Base-by-base conservation (phyloP, 2,329 filamentous ascomycete species). In the Penicillium sp. region DNA sequence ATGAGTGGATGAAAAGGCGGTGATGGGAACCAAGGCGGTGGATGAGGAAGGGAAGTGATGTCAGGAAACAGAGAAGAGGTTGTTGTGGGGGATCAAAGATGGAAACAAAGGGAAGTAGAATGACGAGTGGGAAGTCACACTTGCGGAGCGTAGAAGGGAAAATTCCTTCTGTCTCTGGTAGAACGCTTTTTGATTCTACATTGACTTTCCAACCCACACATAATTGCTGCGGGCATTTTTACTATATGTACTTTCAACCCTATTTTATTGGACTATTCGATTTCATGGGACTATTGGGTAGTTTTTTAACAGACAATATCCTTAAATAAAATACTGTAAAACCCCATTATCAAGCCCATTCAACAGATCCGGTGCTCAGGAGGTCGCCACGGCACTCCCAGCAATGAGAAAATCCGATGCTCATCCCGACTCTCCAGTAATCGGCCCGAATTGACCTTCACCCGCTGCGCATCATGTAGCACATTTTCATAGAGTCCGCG, bases 371-470 rank as follows among this genome's bases (percentile, higher is more conserved):
- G 80, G 72, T 95, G 85, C 69, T 86, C 81, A 9, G 91, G 90
- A 67, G 88, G 85, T 65, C 91, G 84, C 89, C 91, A 97, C 43
- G 89, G 86, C n/a, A 96, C 91, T 0, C 89, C 90, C 54, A 97
- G 73, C 10, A 88, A 78, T 75, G 89, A 87, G 72, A 96, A 96
- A 37, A 96, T 96, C 69, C 76, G 85, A 77, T 79, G 87, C 81
- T 96, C 92, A 65, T 89, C 84, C 57, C 80, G 79, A 0, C 89
- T 88, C 75, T 96, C 92, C 0, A 96, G 73, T 66, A 96, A 70
- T 53, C 81, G 82, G 0, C 90, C 91, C 58, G 88, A 83, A 1
- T 82, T 89, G 33, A 89, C 55, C 76, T 86, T 90, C 55, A 79
- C 76, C 45, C 80, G 77, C 29, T 48, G 41, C n/a, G 74, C 76